Evolutionary conservation across 208 protist species (phyloP).

Genomic region (Leishmania gerbilli): DNA sequence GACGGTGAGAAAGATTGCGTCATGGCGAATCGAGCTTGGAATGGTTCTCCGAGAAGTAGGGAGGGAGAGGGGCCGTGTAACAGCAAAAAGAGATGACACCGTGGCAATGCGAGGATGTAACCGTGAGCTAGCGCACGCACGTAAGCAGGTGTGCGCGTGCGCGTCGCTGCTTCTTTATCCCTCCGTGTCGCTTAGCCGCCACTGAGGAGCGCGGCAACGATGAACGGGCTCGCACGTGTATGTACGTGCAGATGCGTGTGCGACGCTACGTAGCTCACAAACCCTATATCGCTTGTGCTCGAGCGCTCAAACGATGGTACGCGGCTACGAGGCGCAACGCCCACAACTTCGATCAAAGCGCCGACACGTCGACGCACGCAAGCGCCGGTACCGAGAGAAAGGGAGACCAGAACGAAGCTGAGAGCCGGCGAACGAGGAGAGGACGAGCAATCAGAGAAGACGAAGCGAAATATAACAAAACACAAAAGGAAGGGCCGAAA

Average conservation of each 20-base stretch:
- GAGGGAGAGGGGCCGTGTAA: background rate
- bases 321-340: background rate
- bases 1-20: slow-evolving; percentile 1
- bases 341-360: background rate
- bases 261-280: background rate
- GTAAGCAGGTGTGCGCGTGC: background rate
- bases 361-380: background rate
- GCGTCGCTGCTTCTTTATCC: background rate
- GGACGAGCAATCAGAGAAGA: background rate
- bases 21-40: background rate
- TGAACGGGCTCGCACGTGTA: background rate
- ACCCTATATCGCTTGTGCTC: background rate
- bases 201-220: background rate
- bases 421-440: background rate
- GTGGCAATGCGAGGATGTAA: background rate
- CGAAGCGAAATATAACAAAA: background rate
- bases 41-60: background rate
- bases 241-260: background rate
- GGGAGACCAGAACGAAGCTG: background rate
- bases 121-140: background rate
- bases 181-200: background rate
- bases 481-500: slow-evolving; percentile 1
- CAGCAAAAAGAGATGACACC: background rate
- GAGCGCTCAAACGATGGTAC: too few relatives aligned
- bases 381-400: background rate